phyloP scores from a whole-genome alignment of 1,139 yeast genomes.

The Nakaseomyces uthaithaninus region DNA sequence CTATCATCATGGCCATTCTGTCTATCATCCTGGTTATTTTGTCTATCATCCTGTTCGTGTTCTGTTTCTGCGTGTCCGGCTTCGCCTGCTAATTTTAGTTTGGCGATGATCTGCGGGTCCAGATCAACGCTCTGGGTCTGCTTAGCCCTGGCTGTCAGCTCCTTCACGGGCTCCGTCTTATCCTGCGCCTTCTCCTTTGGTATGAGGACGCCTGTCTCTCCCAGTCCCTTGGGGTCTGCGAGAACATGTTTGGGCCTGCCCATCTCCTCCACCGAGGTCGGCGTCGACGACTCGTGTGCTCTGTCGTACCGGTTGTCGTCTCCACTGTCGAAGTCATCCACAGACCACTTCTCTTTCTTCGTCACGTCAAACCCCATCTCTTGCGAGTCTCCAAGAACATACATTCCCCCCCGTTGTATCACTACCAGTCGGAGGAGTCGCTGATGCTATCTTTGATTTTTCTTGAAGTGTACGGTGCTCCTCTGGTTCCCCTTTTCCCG shows the following conservation, averaged over 20 bases:
- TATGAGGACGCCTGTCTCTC: background rate
- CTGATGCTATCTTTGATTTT: too few relatives aligned
- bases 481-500: too few relatives aligned
- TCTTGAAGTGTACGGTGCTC: too few relatives aligned
- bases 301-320: slow-evolving; percentile 4
- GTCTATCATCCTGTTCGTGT: background rate
- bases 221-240: background rate
- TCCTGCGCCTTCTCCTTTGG: background rate
- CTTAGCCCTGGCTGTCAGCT: background rate
- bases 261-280: slow-evolving; percentile 22
- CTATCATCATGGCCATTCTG: too few relatives aligned
- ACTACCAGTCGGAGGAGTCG: too few relatives aligned
- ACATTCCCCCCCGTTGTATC: background rate
- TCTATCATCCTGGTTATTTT: too few relatives aligned
- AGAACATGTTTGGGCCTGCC: slow-evolving; percentile 5
- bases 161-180: background rate
- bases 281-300: slow-evolving; percentile 18
- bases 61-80: background rate
- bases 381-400: background rate
- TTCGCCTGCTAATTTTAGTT: background rate
- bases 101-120: background rate
- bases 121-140: background rate
- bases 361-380: slow-evolving; percentile 3
- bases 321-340: background rate
- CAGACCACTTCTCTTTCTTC: background rate